Evolutionary conservation across 2,329 filamentous ascomycete species (phyloP).

Genomic region (Coniochaeta ligniaria): DNA sequence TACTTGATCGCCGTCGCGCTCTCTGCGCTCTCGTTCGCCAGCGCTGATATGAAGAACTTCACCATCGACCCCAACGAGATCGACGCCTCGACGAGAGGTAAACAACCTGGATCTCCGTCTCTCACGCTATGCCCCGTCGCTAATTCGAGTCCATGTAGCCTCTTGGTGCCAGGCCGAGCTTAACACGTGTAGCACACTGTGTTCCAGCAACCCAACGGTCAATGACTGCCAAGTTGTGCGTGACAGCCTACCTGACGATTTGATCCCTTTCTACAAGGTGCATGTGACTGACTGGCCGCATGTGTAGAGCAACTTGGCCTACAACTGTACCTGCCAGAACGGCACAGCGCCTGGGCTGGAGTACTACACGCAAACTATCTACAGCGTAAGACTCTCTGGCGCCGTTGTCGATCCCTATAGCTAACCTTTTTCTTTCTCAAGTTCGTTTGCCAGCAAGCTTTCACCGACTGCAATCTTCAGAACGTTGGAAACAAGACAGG

Average conservation of each 20-base stretch:
- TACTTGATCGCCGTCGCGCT: slow-evolving; percentile 33
- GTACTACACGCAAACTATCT: slow-evolving; percentile 46
- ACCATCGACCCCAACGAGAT: slow-evolving; percentile 33
- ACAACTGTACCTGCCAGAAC: slow-evolving; percentile 43
- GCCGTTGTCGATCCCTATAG: background rate
- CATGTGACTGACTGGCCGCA: slow-evolving; percentile 5
- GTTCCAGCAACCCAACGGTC: slow-evolving; percentile 24
- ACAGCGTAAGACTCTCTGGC: slow-evolving; percentile 24
- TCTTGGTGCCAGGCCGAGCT: slow-evolving; percentile 44
- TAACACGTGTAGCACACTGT: slow-evolving; percentile 43
- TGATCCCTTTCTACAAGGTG: background rate
- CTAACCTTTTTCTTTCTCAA: slow-evolving; percentile 10
- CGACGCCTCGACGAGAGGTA: slow-evolving; percentile 28
- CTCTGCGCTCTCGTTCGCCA: slow-evolving; percentile 33
- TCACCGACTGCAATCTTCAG: slow-evolving; percentile 35
- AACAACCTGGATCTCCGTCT: background rate
- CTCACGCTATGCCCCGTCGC: background rate
- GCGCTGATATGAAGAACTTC: slow-evolving; percentile 36
- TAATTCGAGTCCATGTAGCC: slow-evolving; percentile 24
- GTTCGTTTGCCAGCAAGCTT: slow-evolving; percentile 46
- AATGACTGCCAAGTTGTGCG: slow-evolving; percentile 43
- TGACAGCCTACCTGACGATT: slow-evolving; percentile 3
- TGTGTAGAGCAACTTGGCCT: slow-evolving; percentile 34
- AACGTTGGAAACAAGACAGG: slow-evolving; percentile 32
- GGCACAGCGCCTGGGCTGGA: slow-evolving; percentile 41